Evolutionary conservation across 1,139 yeast genomes (phyloP).

Genomic region (Candida sp.): DNA sequence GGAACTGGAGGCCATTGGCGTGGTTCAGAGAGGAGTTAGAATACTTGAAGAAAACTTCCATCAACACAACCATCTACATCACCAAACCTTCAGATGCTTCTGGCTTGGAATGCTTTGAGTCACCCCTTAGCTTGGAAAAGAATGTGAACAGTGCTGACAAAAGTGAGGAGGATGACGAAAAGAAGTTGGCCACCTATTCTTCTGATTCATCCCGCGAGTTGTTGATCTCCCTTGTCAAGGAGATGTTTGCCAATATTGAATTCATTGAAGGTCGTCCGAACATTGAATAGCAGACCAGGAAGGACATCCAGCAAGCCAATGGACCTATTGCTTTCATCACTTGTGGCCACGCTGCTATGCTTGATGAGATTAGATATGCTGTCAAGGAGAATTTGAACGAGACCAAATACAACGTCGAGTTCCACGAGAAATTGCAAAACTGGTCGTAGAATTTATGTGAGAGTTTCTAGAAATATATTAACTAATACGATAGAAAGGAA

Average conservation of each 20-base stretch:
- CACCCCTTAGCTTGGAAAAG: too few species aligned
- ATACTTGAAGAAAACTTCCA: constrained; percentile 25
- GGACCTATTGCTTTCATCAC: constrained; percentile 49
- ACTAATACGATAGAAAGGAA: too few species aligned
- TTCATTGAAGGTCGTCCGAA: constrained; percentile 36
- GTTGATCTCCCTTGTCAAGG: constrained; percentile 7
- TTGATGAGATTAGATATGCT: constrained; percentile 47
- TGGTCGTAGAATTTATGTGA: constrained; percentile 17
- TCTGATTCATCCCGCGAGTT: constrained; percentile 6
- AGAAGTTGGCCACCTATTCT: constrained; percentile 9
- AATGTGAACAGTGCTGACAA: background rate
- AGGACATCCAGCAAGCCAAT: constrained; percentile 31
- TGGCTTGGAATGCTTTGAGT: constrained; percentile 12
- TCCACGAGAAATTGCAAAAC: constrained; percentile 47
- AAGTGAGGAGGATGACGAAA: constrained; percentile 22
- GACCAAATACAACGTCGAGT: constrained; percentile 40
- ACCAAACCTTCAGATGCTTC: constrained; percentile 26
- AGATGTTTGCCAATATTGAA: constrained; percentile 23
- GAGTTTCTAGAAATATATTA: too few species aligned
- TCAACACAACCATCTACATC: constrained; percentile 32
- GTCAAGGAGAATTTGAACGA: constrained; percentile 29
- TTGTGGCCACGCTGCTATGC: constrained; percentile 54
- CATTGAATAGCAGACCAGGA: constrained; percentile 24
- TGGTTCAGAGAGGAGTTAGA: constrained; percentile 41
- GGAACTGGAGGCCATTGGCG: constrained; percentile 44